Evolutionary conservation across 2,329 filamentous ascomycete species (phyloP), one percentile per base, ranked within the genome.

Genomic region (Talaromyces pinophilus): DNA sequence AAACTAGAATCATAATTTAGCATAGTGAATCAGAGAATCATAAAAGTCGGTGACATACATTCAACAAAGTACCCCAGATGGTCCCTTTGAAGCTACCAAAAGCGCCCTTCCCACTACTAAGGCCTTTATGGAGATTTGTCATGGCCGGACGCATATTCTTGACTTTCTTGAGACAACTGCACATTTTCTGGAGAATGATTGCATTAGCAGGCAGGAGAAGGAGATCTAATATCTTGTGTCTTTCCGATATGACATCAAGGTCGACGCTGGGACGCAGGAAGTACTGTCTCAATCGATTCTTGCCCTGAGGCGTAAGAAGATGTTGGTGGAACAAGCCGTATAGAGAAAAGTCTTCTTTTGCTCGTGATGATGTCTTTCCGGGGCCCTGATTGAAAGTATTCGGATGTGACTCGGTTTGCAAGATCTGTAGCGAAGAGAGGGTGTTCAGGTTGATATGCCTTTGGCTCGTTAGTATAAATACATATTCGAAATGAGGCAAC

Each of bases 381-480:
- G 88, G 87, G 0, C 90, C 91, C 78, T 90, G 89, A 71, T 89
- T 91, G 69, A 94, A 90, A 59, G 86, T 88, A 73, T 92, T 93
- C 4, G 92, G 93, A 76, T 96, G 92, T 11, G 87, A 87, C 75
- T 97, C 93, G 1, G 90, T 88, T 64, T 90, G 89, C 30, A 97
- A 83, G 33, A 99, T 92, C 72, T 97, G 94, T 8, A 99, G 84
- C 1, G 93, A 93, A 15, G 87, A 79, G 50, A 98, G 81, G 0
- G 93, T 91, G 73, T 97, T 92, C 2, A 86, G 81, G 71, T 92
- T 95, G 70, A 97, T 83, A 72, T 95, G 92, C 88, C 94, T 92
- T 61, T 81, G 81, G 59, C 59, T 3, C 19, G 46, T 22, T 38
- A 8, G 30, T 19, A 42, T n/a, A 2, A 28, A 13, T n/a, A 25